Percentiles rank a stretch among this genome's conserved stretches.
phyloP scores from a whole-genome alignment of 148 eudicot genomes.

The Rhododendron molle region DNA sequence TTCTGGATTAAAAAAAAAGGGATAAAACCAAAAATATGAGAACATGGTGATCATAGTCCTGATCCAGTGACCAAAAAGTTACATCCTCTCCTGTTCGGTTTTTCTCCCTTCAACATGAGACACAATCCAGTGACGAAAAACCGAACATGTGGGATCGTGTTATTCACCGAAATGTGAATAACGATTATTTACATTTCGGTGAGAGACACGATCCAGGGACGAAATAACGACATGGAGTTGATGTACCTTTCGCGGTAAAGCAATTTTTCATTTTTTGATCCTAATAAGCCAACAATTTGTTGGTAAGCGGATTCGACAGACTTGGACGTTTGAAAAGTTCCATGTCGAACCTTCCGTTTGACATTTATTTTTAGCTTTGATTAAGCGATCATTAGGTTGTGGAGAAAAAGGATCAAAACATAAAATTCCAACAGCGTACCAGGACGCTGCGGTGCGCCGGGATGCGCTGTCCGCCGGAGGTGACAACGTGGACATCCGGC shows the following conservation, averaged over 20 bases:
- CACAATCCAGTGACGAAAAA: too few relatives aligned
- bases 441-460: constrained; percentile 63
- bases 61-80: too few relatives aligned
- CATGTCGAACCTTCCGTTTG: neutral
- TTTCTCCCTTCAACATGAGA: too few relatives aligned
- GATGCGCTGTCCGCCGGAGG: constrained; percentile 56
- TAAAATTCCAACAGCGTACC: constrained; percentile 27
- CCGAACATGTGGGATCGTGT: too few relatives aligned
- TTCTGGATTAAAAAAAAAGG: too few relatives aligned
- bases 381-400: neutral
- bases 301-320: neutral
- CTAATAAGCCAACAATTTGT: too few relatives aligned
- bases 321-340: neutral
- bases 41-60: too few relatives aligned
- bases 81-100: too few relatives aligned
- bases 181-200: neutral
- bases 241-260: neutral
- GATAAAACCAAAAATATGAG: too few relatives aligned
- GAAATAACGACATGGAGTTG: neutral
- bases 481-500: constrained; percentile 43
- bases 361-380: neutral
- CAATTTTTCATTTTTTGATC: too few relatives aligned
- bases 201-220: neutral
- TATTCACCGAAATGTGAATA: too few relatives aligned
- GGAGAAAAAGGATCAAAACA: neutral